Percentiles rank a stretch among this genome's conserved stretches.
These are phyloP conservation scores for Elymus sibiricus DNA, from an alignment of 176 grass and related monocot genomes.

Conservation along the genomic window DNA sequence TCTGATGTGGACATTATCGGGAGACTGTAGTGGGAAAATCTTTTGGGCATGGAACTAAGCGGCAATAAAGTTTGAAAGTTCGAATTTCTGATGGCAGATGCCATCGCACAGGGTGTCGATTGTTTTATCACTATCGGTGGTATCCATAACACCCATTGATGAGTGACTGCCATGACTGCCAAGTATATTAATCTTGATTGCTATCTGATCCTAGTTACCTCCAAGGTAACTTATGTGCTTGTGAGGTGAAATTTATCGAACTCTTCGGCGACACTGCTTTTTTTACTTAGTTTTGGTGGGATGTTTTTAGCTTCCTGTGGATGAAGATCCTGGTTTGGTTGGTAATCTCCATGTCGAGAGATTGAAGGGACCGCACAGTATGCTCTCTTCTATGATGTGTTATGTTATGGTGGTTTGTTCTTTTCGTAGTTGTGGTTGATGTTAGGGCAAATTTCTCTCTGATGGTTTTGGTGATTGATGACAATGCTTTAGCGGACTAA, in stretches of 20 bases:
- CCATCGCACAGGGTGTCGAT: constrained; percentile 44
- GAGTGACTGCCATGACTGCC: constrained; percentile 72
- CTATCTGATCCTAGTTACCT: constrained; percentile 81
- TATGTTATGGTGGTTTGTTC: not conserved
- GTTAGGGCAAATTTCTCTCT: too few species aligned
- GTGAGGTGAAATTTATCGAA: not conserved
- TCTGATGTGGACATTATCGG: not conserved
- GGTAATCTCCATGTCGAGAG: constrained; percentile 92
- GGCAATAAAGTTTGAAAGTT: constrained; percentile 95
- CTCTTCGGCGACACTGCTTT: not conserved
- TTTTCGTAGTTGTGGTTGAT: not conserved
- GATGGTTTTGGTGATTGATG: too few species aligned
- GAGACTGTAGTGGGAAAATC: constrained; percentile 64
- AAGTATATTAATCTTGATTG: constrained; percentile 91
- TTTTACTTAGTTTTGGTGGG: constrained; percentile 27
- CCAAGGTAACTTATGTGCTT: constrained; percentile 47
- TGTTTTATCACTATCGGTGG: constrained; percentile 87
- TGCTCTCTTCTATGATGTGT: not conserved
- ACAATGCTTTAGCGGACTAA: too few species aligned
- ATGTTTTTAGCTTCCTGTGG: constrained; percentile 62
- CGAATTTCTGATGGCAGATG: constrained; percentile 90
- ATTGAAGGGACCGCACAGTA: constrained; percentile 82
- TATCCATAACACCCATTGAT: constrained; percentile 91
- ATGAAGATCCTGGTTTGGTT: constrained; percentile 80
- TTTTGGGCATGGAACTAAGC: constrained; percentile 92